phyloP scores from a whole-genome alignment of 305 asterid genomes.

The Andrographis paniculata region DNA sequence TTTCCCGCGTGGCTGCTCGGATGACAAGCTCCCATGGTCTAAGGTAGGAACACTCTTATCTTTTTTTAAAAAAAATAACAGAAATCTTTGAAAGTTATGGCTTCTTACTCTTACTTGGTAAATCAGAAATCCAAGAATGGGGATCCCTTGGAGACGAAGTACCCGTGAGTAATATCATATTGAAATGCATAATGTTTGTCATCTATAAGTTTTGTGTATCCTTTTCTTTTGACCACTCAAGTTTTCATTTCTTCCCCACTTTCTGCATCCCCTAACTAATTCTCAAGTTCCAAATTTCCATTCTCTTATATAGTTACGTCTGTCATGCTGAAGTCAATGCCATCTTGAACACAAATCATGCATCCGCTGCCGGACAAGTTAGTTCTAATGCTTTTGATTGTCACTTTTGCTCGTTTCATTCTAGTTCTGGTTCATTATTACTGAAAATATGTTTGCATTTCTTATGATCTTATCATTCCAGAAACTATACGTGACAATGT shows the following conservation, averaged over 20 bases:
- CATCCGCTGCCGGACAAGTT: conserved; percentile 95
- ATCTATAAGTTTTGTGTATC: background rate
- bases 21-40: conserved; percentile 94
- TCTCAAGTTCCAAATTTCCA: background rate
- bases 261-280: background rate
- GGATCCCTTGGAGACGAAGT: conserved; percentile 82
- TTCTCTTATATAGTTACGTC: conserved; percentile 48
- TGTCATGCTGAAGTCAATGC: conserved; percentile 98
- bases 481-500: conserved; percentile 92
- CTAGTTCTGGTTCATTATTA: conserved; percentile 11
- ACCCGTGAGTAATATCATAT: conserved; percentile 55
- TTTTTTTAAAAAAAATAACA: background rate
- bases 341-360: conserved; percentile 83
- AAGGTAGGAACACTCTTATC: conserved; percentile 43
- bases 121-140: conserved; percentile 80
- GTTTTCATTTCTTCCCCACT: background rate
- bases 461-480: conserved; percentile 42
- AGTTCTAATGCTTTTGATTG: conserved; percentile 16
- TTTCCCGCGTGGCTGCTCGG: conserved; percentile 92
- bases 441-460: conserved; percentile 15
- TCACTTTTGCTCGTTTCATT: conserved; percentile 15
- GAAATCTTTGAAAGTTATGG: background rate
- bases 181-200: conserved; percentile 1
- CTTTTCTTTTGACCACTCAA: background rate
- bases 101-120: conserved; percentile 20